A percentile compares a stretch with the other conserved stretches of the same genome.
These are phyloP conservation scores for Penicillium tannophilum DNA, from an alignment of 495 filamentous ascomycete genomes.

Conservation along the genomic window DNA sequence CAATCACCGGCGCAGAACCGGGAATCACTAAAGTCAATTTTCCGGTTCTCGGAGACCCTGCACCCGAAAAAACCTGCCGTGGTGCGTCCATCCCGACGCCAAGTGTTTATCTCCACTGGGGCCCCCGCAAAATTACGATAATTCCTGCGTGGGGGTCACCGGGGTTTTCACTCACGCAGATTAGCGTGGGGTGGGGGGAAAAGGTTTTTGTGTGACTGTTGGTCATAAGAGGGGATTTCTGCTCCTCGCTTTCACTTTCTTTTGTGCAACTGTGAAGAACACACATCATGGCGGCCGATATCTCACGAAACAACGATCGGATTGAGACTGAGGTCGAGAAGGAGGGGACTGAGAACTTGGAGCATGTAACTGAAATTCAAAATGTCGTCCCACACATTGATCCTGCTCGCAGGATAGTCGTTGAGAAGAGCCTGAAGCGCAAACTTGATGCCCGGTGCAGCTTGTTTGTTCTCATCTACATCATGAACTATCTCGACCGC, in stretches of 20 bases:
- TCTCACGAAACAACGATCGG: constrained; percentile 22
- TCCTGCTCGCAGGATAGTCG: constrained; percentile 24
- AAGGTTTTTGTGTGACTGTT: not conserved
- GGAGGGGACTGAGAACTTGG: constrained; percentile 24
- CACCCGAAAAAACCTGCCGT: constrained; percentile 12
- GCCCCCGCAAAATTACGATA: constrained; percentile 19
- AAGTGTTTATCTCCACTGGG: constrained; percentile 16
- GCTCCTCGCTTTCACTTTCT: not conserved
- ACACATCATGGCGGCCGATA: constrained; percentile 26
- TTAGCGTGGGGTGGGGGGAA: constrained; percentile 9
- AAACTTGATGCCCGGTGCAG: constrained; percentile 38
- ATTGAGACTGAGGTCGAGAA: constrained; percentile 26
- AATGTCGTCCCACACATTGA: constrained; percentile 23
- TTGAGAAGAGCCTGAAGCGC: constrained; percentile 34
- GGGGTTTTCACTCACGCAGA: constrained; percentile 11
- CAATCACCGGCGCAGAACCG: constrained; percentile 3
- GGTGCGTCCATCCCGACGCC: constrained; percentile 8
- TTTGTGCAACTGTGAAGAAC: constrained; percentile 5
- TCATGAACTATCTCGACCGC: constrained; percentile 50
- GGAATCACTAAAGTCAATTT: constrained; percentile 2
- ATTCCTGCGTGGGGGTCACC: constrained; percentile 24
- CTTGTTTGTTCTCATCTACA: constrained; percentile 36
- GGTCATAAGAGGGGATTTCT: constrained; percentile 9
- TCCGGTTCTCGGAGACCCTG: constrained; percentile 13
- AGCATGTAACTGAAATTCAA: constrained; percentile 23